Percentiles rank a stretch among this genome's conserved stretches.
Conservation (phyloP, 2,329 filamentous ascomycete species). For the Nemania sp. region DNA sequence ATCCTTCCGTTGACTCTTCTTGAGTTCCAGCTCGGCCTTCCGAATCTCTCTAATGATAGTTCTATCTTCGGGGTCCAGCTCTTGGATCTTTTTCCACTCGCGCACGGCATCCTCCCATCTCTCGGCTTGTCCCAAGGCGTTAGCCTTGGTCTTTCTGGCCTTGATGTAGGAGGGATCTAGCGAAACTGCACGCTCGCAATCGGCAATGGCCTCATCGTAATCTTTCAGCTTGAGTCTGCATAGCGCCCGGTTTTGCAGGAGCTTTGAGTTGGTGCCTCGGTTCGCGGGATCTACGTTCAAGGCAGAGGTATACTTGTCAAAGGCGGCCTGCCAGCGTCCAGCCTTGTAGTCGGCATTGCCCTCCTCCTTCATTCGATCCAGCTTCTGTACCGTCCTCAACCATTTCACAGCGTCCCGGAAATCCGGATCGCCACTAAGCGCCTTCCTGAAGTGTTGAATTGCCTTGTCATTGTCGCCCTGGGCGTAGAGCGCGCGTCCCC, state of each 20-base stretch:
- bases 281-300: conserved; percentile 85
- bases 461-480: conserved; percentile 96
- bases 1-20: conserved; percentile 97
- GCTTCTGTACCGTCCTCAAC: conserved; percentile 85
- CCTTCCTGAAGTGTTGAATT: conserved; percentile 88
- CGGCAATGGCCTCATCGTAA: conserved; percentile 77
- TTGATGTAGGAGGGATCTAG: conserved; percentile 87
- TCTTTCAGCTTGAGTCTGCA: conserved; percentile 84
- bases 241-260: conserved; percentile 89
- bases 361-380: conserved; percentile 91
- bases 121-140: conserved; percentile 81
- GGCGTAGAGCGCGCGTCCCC: conserved; percentile 84
- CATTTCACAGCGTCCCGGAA: conserved; percentile 87
- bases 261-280: conserved; percentile 91
- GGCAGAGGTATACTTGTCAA: conserved; percentile 82
- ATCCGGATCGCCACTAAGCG: conserved; percentile 88
- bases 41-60: conserved; percentile 82
- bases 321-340: conserved; percentile 76
- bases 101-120: conserved; percentile 91
- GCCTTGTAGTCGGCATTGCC: conserved; percentile 91
- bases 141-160: conserved; percentile 91
- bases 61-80: conserved; percentile 80
- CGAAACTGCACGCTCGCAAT: conserved; percentile 82
- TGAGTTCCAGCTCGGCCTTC: conserved; percentile 90
- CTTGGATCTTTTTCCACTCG: conserved; percentile 85